phyloP scores from a whole-genome alignment of 2,329 filamentous ascomycete species.

The Aspergillus nomiae region DNA sequence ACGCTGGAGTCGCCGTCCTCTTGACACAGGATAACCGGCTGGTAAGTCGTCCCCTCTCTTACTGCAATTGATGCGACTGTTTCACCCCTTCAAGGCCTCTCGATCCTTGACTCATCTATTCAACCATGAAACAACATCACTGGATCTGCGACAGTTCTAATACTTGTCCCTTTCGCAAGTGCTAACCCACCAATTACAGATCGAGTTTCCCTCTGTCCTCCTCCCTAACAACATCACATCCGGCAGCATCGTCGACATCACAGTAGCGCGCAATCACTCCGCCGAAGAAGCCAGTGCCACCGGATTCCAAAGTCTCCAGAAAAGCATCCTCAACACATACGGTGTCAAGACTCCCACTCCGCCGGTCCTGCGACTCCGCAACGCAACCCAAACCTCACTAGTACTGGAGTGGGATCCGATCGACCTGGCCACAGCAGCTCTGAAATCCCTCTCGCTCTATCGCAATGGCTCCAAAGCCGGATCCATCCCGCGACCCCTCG shows the following conservation, averaged over 20 bases:
- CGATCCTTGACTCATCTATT: background rate
- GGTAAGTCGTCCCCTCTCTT: constrained; percentile 56
- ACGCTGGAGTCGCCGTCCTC: constrained; percentile 95
- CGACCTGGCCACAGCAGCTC: constrained; percentile 85
- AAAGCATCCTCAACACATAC: constrained; percentile 83
- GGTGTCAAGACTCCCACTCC: constrained; percentile 75
- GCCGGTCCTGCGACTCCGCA: constrained; percentile 85
- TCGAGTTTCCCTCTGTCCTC: constrained; percentile 97
- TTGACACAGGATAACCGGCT: constrained; percentile 95
- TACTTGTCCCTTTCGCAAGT: background rate
- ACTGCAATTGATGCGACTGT: constrained; percentile 7
- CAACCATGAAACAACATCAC: background rate
- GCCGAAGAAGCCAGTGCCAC: constrained; percentile 75
- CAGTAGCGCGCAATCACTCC: constrained; percentile 79
- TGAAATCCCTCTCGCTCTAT: constrained; percentile 86
- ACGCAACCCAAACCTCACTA: constrained; percentile 97
- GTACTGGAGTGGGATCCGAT: constrained; percentile 98
- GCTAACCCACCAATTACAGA: constrained; percentile 56
- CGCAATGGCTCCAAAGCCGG: constrained; percentile 97
- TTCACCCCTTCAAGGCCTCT: background rate
- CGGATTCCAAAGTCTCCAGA: constrained; percentile 82
- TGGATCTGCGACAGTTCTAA: background rate
- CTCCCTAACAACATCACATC: constrained; percentile 93
- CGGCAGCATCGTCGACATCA: constrained; percentile 97
- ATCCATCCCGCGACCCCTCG: constrained; percentile 82